Conservation (phyloP, 2,329 filamentous ascomycete species). For the Lecanicillium sp. region DNA sequence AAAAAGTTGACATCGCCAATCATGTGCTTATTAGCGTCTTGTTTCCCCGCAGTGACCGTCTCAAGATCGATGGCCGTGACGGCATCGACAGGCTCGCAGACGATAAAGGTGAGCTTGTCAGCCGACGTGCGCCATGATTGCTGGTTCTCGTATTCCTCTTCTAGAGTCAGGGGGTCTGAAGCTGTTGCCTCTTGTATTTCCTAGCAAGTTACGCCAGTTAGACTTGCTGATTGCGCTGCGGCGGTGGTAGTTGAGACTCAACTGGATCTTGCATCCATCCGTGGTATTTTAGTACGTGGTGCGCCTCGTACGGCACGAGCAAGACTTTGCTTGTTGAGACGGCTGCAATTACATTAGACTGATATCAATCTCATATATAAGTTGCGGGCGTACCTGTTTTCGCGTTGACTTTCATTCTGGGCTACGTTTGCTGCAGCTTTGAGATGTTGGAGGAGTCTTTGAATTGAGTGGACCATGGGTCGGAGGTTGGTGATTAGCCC, state of each 20-base stretch:
- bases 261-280: slow-evolving; percentile 85
- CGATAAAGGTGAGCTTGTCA: slow-evolving; percentile 91
- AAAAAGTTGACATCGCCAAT: slow-evolving; percentile 79
- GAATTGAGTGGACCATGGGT: no score
- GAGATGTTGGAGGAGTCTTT: no score
- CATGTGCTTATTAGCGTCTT: slow-evolving; percentile 53
- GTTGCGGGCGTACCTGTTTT: no score
- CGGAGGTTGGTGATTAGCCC: no score
- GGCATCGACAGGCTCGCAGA: slow-evolving; percentile 47
- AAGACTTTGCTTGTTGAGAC: slow-evolving; percentile 58
- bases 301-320: slow-evolving; percentile 75
- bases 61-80: slow-evolving; percentile 1
- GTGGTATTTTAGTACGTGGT: slow-evolving; percentile 79
- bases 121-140: slow-evolving; percentile 70
- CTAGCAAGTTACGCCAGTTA: no score
- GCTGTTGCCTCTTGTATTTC: slow-evolving; percentile 77
- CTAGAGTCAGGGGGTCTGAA: slow-evolving; percentile 72
- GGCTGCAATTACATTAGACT: slow-evolving; percentile 37
- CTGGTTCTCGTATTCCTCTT: slow-evolving; percentile 87
- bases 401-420: no score
- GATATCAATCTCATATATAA: background rate
- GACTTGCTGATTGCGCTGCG: no score
- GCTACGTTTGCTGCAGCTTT: no score
- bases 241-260: no score
- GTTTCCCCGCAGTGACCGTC: slow-evolving; percentile 25